Conservation (phyloP, 768 basidiomycete species). For the Baorangia bicolor region DNA sequence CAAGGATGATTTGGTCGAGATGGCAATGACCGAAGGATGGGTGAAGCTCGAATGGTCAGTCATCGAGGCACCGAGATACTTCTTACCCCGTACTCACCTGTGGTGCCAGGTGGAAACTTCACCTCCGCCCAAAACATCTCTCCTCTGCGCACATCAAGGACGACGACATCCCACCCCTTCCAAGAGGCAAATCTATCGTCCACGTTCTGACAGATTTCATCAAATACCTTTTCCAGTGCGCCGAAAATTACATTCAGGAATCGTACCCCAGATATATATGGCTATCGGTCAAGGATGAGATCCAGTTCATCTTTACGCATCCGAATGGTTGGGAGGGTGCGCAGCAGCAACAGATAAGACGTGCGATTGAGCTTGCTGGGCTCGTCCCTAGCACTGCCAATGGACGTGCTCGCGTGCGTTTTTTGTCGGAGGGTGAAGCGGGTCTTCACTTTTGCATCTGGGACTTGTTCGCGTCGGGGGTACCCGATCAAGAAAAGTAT, state of each 20-base stretch:
- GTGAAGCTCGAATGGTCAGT: conserved; percentile 43
- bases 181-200: conserved; percentile 35
- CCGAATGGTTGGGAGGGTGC: conserved; percentile 63
- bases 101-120: conserved; percentile 34
- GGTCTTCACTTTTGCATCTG: conserved; percentile 55
- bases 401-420: conserved; percentile 43
- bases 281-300: conserved; percentile 38
- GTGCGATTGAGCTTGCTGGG: conserved; percentile 49
- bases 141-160: conserved; percentile 24
- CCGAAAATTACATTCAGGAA: conserved; percentile 43
- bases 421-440: conserved; percentile 62
- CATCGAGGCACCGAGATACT: not conserved
- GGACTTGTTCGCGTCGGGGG: conserved; percentile 24
- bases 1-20: conserved; percentile 33
- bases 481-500: conserved; percentile 1
- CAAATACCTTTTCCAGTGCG: conserved; percentile 42
- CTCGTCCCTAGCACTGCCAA: conserved; percentile 41
- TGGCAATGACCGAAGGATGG: conserved; percentile 41
- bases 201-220: conserved; percentile 47
- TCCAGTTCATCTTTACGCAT: conserved; percentile 54
- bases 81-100: not conserved
- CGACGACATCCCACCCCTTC: conserved; percentile 38
- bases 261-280: conserved; percentile 44
- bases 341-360: conserved; percentile 53
- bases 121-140: conserved; percentile 36